Evolutionary conservation across 192 early-diverging fungal species (phyloP), one percentile per base, ranked within the genome.

Genomic region (Coemansia sp.): DNA sequence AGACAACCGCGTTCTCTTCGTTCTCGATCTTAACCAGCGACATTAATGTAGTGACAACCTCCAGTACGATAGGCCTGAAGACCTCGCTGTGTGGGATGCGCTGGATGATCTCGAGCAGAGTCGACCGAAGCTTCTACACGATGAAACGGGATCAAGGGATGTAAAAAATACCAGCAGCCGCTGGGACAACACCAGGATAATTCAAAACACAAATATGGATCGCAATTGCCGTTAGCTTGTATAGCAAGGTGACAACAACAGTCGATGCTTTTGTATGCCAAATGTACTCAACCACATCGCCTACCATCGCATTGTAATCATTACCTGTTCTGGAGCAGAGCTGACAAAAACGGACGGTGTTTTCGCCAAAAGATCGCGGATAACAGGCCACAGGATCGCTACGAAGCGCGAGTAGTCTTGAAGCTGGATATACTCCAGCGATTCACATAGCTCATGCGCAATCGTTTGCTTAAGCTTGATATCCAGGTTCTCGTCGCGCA

Each of bases 1-100:
- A 90, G 2, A 95, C 83, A 17, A 93, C 91, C 8, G 91, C 96
- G 66, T 98, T 98, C n/a, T 99, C 97, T 74, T 99, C 97, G 69
- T 99, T 97, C 69, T 99, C 97, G 22, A 86, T 83, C 61, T 84
- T 83, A 15, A 99, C 83, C 15, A 97, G 79, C 38, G 88, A 70
- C 83, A 99, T 87, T 52, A 91, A 65, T 15, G 88, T 79, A 33
- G 85, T 86, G 61, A 93, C 88, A 45, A 99, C 67, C 17, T 95
- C 91, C 33, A 86, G 73, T 4, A 90, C 89, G 50, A 92, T 92
- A 11, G 84, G 79, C 55, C 86, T 81, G 20, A 99, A 87, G 9
- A 89, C 71, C 59, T 99, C 95, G 58, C 86, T 94, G 70, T 90
- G 89, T 14, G 94, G 97, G 36, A 99, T 85, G 17, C 97, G 88